These are phyloP conservation scores for Paraurostyla sp. DNA, from an alignment of 73 alveolate species.

Conservation along the genomic window DNA sequence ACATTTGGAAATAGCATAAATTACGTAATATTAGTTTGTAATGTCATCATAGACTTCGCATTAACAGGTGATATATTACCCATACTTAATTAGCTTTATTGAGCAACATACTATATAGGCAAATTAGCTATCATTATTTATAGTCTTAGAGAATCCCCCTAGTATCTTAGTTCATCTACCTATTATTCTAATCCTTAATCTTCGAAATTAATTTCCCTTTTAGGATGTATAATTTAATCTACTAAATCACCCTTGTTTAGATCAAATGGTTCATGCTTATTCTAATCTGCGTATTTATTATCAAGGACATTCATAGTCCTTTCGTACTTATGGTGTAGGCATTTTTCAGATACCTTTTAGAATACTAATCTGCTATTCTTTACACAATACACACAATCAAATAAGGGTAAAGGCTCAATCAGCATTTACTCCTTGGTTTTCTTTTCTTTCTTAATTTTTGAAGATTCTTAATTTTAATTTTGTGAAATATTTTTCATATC, in stretches of 20 bases:
- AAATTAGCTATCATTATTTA: background rate
- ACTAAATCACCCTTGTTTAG: too few species aligned
- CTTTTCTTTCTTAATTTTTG: background rate
- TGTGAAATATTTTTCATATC: background rate
- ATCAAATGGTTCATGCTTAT: background rate
- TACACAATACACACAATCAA: constrained; percentile 56
- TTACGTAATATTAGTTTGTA: background rate
- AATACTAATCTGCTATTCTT: background rate
- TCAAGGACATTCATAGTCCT: background rate
- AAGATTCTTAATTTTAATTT: background rate
- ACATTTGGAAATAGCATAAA: background rate
- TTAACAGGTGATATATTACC: background rate
- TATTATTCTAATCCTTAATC: background rate
- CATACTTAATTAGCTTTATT: background rate
- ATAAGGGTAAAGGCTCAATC: constrained; percentile 50
- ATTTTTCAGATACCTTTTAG: background rate
- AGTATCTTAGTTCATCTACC: background rate
- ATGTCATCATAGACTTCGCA: background rate
- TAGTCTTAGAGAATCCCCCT: background rate
- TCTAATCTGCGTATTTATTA: background rate
- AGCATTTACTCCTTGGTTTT: constrained; percentile 41
- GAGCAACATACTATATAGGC: background rate
- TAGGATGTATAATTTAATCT: background rate
- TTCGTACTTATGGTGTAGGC: background rate
- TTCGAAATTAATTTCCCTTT: background rate